A percentile compares a stretch with the other conserved stretches of the same genome.
Conservation (phyloP, 2,329 filamentous ascomycete genomes). For the Parastagonospora avenae region DNA sequence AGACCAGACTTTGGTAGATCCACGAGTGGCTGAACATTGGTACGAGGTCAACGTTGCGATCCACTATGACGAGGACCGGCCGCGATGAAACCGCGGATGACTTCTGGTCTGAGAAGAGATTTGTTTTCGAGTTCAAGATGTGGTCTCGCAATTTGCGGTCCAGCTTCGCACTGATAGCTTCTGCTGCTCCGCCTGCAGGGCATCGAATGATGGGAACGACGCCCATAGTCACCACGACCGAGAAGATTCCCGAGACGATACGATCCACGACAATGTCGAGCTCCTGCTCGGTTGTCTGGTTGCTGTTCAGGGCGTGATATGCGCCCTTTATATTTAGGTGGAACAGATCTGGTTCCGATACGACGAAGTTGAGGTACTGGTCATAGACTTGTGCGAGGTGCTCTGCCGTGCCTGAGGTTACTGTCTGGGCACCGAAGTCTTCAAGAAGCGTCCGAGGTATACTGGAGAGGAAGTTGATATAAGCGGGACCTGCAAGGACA, state of each 20-base stretch:
- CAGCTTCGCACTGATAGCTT: slow-evolving; percentile 91
- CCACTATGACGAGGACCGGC: slow-evolving; percentile 89
- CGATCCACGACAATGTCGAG: slow-evolving; percentile 85
- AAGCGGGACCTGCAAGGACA: slow-evolving; percentile 69
- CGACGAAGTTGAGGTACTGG: slow-evolving; percentile 97
- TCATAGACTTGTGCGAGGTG: slow-evolving; percentile 92
- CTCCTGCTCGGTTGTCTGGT: slow-evolving; percentile 85
- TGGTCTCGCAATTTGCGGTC: slow-evolving; percentile 96
- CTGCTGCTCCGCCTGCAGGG: slow-evolving; percentile 88
- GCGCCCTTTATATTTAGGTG: slow-evolving; percentile 91
- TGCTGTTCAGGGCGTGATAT: slow-evolving; percentile 97
- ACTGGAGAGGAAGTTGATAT: slow-evolving; percentile 96
- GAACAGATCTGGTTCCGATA: slow-evolving; percentile 93
- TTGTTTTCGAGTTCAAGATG: slow-evolving; percentile 96
- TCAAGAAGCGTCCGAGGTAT: slow-evolving; percentile 88
- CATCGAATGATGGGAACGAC: slow-evolving; percentile 95
- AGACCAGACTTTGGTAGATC: slow-evolving; percentile 86
- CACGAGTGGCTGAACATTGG: slow-evolving; percentile 99
- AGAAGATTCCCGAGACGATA: slow-evolving; percentile 96
- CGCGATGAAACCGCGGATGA: slow-evolving; percentile 66
- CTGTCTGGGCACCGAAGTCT: slow-evolving; percentile 90
- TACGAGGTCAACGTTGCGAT: slow-evolving; percentile 92
- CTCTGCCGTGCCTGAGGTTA: slow-evolving; percentile 81
- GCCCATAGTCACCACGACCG: slow-evolving; percentile 98
- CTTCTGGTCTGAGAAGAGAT: slow-evolving; percentile 81